These are phyloP conservation scores for Aspergillus sp. DNA, from an alignment of 2,329 filamentous ascomycete genomes.

Conservation along the genomic window DNA sequence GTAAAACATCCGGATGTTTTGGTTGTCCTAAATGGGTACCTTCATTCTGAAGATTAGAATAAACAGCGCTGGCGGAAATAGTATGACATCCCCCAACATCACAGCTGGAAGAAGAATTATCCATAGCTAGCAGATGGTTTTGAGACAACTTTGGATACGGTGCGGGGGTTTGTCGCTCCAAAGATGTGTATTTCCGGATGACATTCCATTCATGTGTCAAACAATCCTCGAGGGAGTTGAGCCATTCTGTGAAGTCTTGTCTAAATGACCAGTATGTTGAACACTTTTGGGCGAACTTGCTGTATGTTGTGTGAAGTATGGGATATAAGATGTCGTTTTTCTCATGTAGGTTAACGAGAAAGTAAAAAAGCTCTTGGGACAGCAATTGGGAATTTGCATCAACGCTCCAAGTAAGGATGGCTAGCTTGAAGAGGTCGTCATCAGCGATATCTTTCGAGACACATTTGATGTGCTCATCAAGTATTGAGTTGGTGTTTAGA, in stretches of 20 bases:
- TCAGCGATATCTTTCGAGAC: neutral
- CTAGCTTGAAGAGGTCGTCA: neutral
- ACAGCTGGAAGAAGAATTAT: neutral
- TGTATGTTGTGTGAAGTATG: neutral
- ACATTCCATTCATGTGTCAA: neutral
- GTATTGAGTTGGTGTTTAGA: neutral
- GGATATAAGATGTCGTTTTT: neutral
- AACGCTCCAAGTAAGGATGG: neutral
- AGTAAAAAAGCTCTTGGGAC: neutral
- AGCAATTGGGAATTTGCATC: neutral
- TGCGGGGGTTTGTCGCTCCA: neutral
- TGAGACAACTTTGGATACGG: neutral
- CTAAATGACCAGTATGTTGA: neutral
- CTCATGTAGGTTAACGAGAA: neutral
- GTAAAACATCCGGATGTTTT: neutral
- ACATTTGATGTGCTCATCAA: neutral
- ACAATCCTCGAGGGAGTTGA: neutral
- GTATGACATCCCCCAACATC: neutral
- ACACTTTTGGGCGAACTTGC: neutral
- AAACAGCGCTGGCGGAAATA: neutral
- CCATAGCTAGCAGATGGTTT: neutral
- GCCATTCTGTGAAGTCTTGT: neutral
- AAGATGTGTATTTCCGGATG: neutral
- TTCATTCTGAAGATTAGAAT: neutral
- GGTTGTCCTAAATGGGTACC: neutral